A percentile compares a stretch with the other conserved stretches of the same genome.
Conservation (phyloP, 306 rosid genomes). For the Lathyrus aphaca region DNA sequence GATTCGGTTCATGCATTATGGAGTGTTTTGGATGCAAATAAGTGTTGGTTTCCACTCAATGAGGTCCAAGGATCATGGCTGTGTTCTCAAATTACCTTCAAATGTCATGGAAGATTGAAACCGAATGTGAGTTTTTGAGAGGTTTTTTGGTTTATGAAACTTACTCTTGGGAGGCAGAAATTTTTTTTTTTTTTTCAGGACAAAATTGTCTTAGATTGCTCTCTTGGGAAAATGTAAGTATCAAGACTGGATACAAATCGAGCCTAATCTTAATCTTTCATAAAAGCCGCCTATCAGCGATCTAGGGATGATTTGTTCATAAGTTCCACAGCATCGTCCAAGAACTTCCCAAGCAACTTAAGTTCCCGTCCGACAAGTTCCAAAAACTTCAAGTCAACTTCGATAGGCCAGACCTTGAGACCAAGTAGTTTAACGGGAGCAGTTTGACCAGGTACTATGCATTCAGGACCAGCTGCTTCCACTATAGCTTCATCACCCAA, state of each 20-base stretch:
- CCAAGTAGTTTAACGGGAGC: slow-evolving; percentile 77
- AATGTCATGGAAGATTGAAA: no score
- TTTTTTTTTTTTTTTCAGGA: no score
- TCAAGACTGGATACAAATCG: slow-evolving; percentile 21
- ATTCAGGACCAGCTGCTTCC: slow-evolving; percentile 95
- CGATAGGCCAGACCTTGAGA: slow-evolving; percentile 91
- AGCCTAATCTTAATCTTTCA: slow-evolving; percentile 31
- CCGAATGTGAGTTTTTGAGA: no score
- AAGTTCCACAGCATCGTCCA: slow-evolving; percentile 89
- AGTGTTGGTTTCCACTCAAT: no score
- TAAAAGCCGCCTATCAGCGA: slow-evolving; percentile 47
- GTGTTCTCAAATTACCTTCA: no score
- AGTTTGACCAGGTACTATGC: slow-evolving; percentile 81
- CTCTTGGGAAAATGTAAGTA: slow-evolving; percentile 13
- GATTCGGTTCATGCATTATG: no score
- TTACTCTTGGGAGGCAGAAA: no score
- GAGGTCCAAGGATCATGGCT: no score
- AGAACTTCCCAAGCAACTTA: slow-evolving; percentile 83
- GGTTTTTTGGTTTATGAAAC: no score
- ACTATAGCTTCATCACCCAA: slow-evolving; percentile 79
- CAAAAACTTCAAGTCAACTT: slow-evolving; percentile 66
- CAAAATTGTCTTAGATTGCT: slow-evolving; percentile 35
- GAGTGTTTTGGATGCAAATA: no score
- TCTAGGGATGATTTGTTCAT: slow-evolving; percentile 94
- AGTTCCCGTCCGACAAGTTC: slow-evolving; percentile 95